Base-by-base conservation (phyloP, 1,139 yeast species). In the Diutina pseudorugosa region DNA sequence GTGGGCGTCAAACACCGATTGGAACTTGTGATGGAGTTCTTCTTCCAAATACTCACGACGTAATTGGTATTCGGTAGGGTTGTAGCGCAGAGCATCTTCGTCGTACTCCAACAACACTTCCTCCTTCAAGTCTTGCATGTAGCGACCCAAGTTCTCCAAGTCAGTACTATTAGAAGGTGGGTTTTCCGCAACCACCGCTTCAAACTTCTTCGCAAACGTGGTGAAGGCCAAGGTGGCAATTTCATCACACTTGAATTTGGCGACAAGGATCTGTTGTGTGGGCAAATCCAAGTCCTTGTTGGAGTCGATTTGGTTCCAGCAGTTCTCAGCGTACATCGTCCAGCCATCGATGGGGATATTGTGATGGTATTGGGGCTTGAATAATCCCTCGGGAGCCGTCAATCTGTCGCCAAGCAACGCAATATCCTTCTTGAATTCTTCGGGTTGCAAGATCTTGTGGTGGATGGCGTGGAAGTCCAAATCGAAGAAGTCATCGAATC, bases 201-300 rank as follows among this genome's bases (percentile, higher is more conserved):
- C 58, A 51, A 72, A 72, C 27, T 67, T 69, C 1, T 54, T 56
- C 25, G 69, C 66, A 61, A 84, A 85, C 16, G 69, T 72, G 6
- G 70, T 73, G 61, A 69, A 80, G 1, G 82, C 75, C 44, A 68
- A 69, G 30, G 71, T 68, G 27, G 82, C 77, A 52, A 94, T 86
- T 65, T 93, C 98, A 61, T 91, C 96, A 66, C 98, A 93, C 62
- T 96, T 82, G 69, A 89, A 93, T 60, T 93, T 82, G 4, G 98
- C 96, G 19, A 93, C 98, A 55, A 93, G 72, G 49, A 89, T 87
- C 65, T 93, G 98, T 65, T 93, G 98, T 0, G 98, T 91, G 25
- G 98, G 98, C 59, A 93, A 75, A 67, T 93, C 98, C 59, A 93
- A 77, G 64, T 93, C 98, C 67, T 89, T 91, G 68, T 93, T 93